phyloP scores from a whole-genome alignment of 2,329 filamentous ascomycete genomes.

The Ceratocystiopsis minuta region DNA sequence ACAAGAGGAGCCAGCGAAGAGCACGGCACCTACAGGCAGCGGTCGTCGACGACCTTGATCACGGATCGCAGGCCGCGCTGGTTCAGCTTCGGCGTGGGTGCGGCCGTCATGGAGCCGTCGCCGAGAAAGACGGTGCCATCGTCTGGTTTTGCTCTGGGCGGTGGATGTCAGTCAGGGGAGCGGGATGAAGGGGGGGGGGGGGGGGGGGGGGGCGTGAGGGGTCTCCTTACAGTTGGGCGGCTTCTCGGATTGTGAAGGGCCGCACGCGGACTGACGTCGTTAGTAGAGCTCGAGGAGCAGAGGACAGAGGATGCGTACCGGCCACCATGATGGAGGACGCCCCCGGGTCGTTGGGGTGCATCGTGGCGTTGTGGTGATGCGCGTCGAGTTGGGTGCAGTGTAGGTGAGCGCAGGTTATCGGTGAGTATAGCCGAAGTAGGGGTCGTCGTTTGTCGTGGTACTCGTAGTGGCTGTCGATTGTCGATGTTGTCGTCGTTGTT shows the following conservation, averaged over 20 bases:
- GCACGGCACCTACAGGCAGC: constrained; percentile 60
- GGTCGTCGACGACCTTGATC: constrained; percentile 91
- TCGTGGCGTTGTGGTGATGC: constrained; percentile 9
- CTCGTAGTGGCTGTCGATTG: neutral
- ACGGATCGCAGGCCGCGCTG: constrained; percentile 78
- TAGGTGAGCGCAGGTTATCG: too few species aligned
- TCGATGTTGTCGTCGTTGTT: neutral
- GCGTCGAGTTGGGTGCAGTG: neutral
- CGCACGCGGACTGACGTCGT: constrained; percentile 43
- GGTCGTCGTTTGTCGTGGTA: too few species aligned
- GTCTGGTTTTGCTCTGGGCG: constrained; percentile 43
- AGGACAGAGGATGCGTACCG: constrained; percentile 18
- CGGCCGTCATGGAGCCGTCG: constrained; percentile 82
- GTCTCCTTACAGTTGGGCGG: constrained; percentile 57
- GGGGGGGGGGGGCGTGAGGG: too few species aligned
- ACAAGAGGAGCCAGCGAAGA: neutral
- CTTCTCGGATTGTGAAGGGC: constrained; percentile 74
- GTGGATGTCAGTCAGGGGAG: neutral
- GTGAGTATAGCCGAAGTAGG: too few species aligned
- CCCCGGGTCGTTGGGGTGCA: constrained; percentile 23
- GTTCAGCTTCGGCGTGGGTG: constrained; percentile 65
- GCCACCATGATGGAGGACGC: constrained; percentile 42
- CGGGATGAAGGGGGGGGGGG: too few species aligned
- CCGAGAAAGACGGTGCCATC: constrained; percentile 87
- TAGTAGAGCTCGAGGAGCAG: constrained; percentile 4